Evolutionary conservation across 352 stramenopile species (phyloP).

Genomic region (Globisporangium rhizosaccharum): DNA sequence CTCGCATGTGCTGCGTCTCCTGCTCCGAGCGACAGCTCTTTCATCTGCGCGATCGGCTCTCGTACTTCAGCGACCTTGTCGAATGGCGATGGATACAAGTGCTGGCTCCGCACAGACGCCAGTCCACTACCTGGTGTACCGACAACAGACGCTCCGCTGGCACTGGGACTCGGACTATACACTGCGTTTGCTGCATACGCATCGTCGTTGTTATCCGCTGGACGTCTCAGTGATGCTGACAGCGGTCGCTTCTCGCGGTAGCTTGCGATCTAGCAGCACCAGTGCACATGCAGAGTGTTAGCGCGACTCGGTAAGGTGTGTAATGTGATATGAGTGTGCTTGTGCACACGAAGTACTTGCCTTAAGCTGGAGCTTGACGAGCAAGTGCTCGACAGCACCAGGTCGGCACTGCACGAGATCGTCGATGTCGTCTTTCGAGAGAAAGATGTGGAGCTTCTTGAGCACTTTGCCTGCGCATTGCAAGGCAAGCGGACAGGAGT

Average conservation of each 20-base stretch:
- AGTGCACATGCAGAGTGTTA: not conserved
- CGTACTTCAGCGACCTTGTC: slow-evolving; percentile 40
- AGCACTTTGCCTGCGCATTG: slow-evolving; percentile 69
- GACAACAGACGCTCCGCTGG: not conserved
- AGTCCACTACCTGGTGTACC: not conserved
- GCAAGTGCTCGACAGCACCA: slow-evolving; percentile 87
- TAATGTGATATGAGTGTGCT: not conserved
- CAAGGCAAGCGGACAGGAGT: slow-evolving; percentile 13
- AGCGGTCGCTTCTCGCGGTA: slow-evolving; percentile 57
- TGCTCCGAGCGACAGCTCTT: slow-evolving; percentile 13
- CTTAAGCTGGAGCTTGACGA: slow-evolving; percentile 89
- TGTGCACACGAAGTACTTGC: slow-evolving; percentile 21
- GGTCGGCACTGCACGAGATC: slow-evolving; percentile 86
- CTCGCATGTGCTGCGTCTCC: not conserved
- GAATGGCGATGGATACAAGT: not conserved
- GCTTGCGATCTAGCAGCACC: slow-evolving; percentile 60
- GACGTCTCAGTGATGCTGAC: slow-evolving; percentile 16
- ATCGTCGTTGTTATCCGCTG: slow-evolving; percentile 25
- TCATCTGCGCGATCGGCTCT: slow-evolving; percentile 22
- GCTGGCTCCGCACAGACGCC: slow-evolving; percentile 6
- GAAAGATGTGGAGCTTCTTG: slow-evolving; percentile 71
- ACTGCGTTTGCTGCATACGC: slow-evolving; percentile 12
- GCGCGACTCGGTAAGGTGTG: not conserved
- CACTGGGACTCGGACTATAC: slow-evolving; percentile 1
- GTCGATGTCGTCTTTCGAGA: slow-evolving; percentile 90